Conservation (phyloP, 1,284 basidiomycete genomes). For the Austropuccinia psidii region DNA sequence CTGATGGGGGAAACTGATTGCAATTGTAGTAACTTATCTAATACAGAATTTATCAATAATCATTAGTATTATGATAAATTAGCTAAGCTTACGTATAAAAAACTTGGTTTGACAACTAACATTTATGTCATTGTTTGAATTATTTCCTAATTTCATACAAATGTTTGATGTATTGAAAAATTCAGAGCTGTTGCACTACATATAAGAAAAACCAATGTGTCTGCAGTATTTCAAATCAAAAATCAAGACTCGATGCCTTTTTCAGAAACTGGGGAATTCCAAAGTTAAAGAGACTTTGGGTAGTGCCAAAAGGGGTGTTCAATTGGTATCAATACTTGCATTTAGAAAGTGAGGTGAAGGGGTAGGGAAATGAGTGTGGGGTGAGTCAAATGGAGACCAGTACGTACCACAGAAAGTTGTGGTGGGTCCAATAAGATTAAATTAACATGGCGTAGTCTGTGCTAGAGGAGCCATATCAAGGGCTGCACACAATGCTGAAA, state of each 20-base stretch:
- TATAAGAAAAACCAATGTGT: too few species aligned
- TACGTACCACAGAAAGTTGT: constrained; percentile 60
- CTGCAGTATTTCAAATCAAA: constrained; percentile 33
- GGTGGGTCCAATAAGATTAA: constrained; percentile 54
- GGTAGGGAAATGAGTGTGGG: constrained; percentile 55
- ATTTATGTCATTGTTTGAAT: too few species aligned
- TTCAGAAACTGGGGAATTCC: constrained; percentile 29
- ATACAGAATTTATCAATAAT: too few species aligned
- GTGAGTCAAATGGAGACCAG: constrained; percentile 74
- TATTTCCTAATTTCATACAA: too few species aligned
- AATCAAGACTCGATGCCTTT: neutral
- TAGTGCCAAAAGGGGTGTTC: constrained; percentile 57
- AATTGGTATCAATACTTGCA: constrained; percentile 55
- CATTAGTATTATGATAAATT: too few species aligned
- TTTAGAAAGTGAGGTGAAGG: constrained; percentile 53
- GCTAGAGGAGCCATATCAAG: constrained; percentile 83
- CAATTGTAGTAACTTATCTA: too few species aligned
- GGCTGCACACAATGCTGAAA: constrained; percentile 82
- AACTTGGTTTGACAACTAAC: too few species aligned
- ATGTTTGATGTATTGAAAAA: too few species aligned
- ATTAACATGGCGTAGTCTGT: constrained; percentile 64
- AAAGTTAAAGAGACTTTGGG: constrained; percentile 53
- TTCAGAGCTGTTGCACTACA: too few species aligned
- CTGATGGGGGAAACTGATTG: too few species aligned
- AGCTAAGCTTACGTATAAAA: too few species aligned